A percentile compares a stretch with the other conserved stretches of the same genome.
Conservation (phyloP, 305 asterid species). For the Salvia sclarea region DNA sequence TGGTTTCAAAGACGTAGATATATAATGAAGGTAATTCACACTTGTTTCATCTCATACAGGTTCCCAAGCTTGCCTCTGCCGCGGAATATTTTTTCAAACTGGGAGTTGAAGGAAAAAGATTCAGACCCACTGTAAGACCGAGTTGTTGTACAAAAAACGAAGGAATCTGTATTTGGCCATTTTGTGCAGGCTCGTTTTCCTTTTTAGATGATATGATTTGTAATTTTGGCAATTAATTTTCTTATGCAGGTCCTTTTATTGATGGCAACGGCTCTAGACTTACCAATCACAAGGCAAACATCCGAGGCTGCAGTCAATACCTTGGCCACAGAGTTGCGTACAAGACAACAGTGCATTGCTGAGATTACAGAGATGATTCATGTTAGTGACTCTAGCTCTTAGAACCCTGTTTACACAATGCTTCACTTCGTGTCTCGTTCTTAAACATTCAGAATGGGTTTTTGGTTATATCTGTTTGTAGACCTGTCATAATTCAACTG, state of each 20-base stretch:
- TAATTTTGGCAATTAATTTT: too few species aligned
- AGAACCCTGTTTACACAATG: neutral
- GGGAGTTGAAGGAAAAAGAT: slow-evolving; percentile 96
- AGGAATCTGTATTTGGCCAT: neutral
- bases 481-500: slow-evolving; percentile 9
- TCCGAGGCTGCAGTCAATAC: slow-evolving; percentile 44
- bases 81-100: slow-evolving; percentile 88
- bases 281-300: slow-evolving; percentile 50
- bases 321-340: slow-evolving; percentile 63
- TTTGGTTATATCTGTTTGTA: neutral
- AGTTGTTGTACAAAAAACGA: neutral
- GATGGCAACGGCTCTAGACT: slow-evolving; percentile 95
- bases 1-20: slow-evolving; percentile 17
- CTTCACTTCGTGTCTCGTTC: slow-evolving; percentile 2
- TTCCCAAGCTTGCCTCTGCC: slow-evolving; percentile 97
- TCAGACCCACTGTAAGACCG: slow-evolving; percentile 86
- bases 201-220: slow-evolving; percentile 5
- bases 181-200: neutral
- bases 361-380: slow-evolving; percentile 99
- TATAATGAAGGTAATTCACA: slow-evolving; percentile 20
- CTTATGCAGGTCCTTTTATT: slow-evolving; percentile 73
- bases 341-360: slow-evolving; percentile 84
- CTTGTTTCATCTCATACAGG: slow-evolving; percentile 46
- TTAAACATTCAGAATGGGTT: neutral
- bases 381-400: slow-evolving; percentile 49